Percentiles rank a stretch among this genome's conserved stretches.
These are phyloP conservation scores for Mycena sanguinolenta DNA, from an alignment of 768 basidiomycete genomes.

Conservation along the genomic window DNA sequence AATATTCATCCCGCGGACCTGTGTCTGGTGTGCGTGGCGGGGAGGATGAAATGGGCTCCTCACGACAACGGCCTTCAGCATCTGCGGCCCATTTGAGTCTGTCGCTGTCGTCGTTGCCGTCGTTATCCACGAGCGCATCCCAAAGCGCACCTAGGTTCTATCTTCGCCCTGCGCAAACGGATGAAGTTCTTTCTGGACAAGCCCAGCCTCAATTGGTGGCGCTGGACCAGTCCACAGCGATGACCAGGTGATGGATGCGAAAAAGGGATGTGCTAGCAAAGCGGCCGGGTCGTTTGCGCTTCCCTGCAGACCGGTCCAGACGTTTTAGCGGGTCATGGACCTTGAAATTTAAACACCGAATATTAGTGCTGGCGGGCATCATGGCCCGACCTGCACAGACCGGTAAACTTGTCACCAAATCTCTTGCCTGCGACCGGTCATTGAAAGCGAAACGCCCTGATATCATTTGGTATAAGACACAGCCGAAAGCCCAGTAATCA, in stretches of 20 bases:
- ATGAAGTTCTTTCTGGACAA: conserved; percentile 64
- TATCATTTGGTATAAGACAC: conserved; percentile 94
- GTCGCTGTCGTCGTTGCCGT: conserved; percentile 52
- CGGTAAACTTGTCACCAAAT: conserved; percentile 82
- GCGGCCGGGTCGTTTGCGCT: conserved; percentile 54
- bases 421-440: conserved; percentile 85
- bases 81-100: conserved; percentile 69
- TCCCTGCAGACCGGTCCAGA: conserved; percentile 60
- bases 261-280: conserved; percentile 68
- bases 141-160: conserved; percentile 61
- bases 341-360: conserved; percentile 49
- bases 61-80: conserved; percentile 47
- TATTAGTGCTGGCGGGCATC: background rate
- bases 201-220: conserved; percentile 66
- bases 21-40: conserved; percentile 52
- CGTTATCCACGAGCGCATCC: conserved; percentile 58
- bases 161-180: conserved; percentile 47
- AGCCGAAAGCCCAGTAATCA: conserved; percentile 96
- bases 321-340: conserved; percentile 63
- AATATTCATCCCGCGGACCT: conserved; percentile 58
- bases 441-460: conserved; percentile 93
- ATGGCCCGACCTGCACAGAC: conserved; percentile 53
- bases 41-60: conserved; percentile 33
- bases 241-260: conserved; percentile 62
- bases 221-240: conserved; percentile 68